Evolutionary conservation across 441 rosid genomes (phyloP).

Genomic region (Populus tomentosa): DNA sequence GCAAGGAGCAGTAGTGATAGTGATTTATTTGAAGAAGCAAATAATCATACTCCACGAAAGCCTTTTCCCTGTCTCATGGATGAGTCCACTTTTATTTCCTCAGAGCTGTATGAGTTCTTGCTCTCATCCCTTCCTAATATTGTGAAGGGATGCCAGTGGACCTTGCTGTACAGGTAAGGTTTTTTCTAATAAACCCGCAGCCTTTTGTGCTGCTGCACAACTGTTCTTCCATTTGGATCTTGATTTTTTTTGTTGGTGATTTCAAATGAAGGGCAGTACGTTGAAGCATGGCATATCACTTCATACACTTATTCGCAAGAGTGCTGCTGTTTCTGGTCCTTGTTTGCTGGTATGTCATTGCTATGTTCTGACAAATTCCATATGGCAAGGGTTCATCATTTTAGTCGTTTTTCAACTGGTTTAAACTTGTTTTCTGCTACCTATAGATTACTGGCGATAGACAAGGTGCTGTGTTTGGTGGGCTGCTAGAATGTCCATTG

Average conservation of each 20-base stretch:
- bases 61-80: conserved; percentile 44
- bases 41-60: conserved; percentile 34
- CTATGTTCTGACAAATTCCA: neutral
- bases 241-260: conserved; percentile 31
- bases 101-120: conserved; percentile 70
- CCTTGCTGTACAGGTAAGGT: conserved; percentile 76
- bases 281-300: conserved; percentile 94
- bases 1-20: conserved; percentile 39
- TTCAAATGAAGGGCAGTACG: conserved; percentile 96
- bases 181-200: conserved; percentile 14
- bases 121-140: conserved; percentile 75
- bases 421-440: conserved; percentile 24
- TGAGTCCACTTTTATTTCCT: conserved; percentile 60
- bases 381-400: neutral
- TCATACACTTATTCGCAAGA: conserved; percentile 84
- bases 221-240: conserved; percentile 19
- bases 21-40: conserved; percentile 45
- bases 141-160: conserved; percentile 85
- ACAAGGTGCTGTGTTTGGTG: conserved; percentile 89
- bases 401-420: conserved; percentile 1
- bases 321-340: conserved; percentile 77
- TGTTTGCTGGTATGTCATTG: conserved; percentile 62
- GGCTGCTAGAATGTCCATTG: conserved; percentile 75
- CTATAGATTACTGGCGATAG: conserved; percentile 77
- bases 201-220: conserved; percentile 8